Base-by-base conservation (phyloP, 345 rosid species). In the Euphorbia peplus region DNA sequence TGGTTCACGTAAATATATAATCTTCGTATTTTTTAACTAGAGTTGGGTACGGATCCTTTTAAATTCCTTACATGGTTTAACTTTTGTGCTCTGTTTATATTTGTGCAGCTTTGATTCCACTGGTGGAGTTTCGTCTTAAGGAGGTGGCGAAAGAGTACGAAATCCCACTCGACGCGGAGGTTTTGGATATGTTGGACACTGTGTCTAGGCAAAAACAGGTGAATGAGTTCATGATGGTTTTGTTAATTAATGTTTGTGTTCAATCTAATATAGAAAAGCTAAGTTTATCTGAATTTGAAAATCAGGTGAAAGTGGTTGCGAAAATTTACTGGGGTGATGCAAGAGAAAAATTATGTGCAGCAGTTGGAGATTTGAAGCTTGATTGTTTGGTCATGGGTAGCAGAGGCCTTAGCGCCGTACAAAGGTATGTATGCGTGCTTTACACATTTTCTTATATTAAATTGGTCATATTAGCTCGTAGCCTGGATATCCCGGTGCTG, bases 1-100 rank as follows among this genome's bases (percentile, higher is more conserved):
- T 26, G 77, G 72, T 29, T 68, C 73, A 9, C 77, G 77, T 74
- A 74, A 55, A 2, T 42, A 26, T 12, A n/a, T n/a, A n/a, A n/a
- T n/a, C n/a, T n/a, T n/a, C n/a, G n/a, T n/a, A n/a, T n/a, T n/a
- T n/a, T n/a, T n/a, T n/a, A n/a, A n/a, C n/a, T n/a, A n/a, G n/a
- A n/a, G n/a, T n/a, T n/a, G n/a, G n/a, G n/a, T n/a, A n/a, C n/a
- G n/a, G n/a, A n/a, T n/a, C n/a, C n/a, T n/a, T n/a, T n/a, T n/a
- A n/a, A n/a, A n/a, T n/a, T n/a, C 60, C 16, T 10, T 56, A 10
- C 24, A 4, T 15, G 9, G 47, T 42, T 42, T 42, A 7, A 12
- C 13, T 42, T 42, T 35, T n/a, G n/a, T n/a, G n/a, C n/a, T n/a
- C n/a, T n/a, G 50, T 19, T 56, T 52, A 15, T 39, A 30, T 18